Conservation (phyloP, 192 early-diverging fungal species). For the Podila verticillata region DNA sequence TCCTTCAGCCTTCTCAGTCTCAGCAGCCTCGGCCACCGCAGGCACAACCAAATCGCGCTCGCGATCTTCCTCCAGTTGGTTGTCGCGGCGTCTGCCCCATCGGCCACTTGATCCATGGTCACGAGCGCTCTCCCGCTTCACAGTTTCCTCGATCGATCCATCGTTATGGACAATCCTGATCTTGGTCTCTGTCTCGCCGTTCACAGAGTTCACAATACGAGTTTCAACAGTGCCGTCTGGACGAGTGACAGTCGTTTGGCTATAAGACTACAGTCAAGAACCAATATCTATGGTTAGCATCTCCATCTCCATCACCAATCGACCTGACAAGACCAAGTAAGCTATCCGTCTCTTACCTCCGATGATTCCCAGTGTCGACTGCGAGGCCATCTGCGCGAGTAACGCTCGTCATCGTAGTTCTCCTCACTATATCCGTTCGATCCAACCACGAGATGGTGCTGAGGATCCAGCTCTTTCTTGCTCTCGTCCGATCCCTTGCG, state of each 20-base stretch:
- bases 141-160: constrained; percentile 33
- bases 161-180: constrained; percentile 33
- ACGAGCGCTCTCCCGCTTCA: constrained; percentile 10
- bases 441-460: constrained; percentile 34
- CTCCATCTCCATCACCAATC: not conserved
- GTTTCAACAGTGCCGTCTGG: constrained; percentile 42
- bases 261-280: constrained; percentile 19
- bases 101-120: constrained; percentile 7
- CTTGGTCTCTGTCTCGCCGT: constrained; percentile 38
- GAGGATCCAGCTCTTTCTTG: not conserved
- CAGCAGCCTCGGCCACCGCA: constrained; percentile 18
- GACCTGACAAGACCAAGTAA: not conserved
- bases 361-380: constrained; percentile 21
- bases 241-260: constrained; percentile 36
- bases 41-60: constrained; percentile 16
- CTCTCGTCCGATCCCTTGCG: not conserved
- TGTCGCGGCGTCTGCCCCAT: constrained; percentile 3
- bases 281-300: not conserved
- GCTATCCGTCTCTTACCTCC: constrained; percentile 12
- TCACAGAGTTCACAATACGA: constrained; percentile 16
- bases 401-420: constrained; percentile 18
- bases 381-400: constrained; percentile 36
- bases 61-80: constrained; percentile 14
- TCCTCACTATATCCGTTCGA: not conserved
- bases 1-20: constrained; percentile 3